Base-by-base conservation (phyloP, 768 basidiomycete species). In the Trametes maxima region DNA sequence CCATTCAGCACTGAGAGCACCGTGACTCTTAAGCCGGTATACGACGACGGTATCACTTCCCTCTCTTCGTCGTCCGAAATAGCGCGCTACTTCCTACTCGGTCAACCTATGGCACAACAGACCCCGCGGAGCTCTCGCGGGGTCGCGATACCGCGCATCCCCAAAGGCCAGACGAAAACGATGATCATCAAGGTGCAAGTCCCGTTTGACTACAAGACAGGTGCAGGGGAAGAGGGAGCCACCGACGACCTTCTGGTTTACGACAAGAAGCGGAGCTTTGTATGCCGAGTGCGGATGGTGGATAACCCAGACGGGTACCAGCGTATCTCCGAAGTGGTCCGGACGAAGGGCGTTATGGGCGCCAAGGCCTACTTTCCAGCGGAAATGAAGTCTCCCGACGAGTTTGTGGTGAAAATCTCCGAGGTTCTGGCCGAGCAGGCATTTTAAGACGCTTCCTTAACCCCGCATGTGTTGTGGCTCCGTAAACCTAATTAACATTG, bases 401-500 rank as follows among this genome's bases (percentile, higher is more conserved):
- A 80, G 65, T 63, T 86, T 47, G 73, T 82, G 2, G 76, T 87
- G 33, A 83, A 84, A 63, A 68, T 79, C 7, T 77, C 77, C 1
- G 82, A 86, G 54, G 75, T 81, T 5, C 68, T 85, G 57, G 83
- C 83, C 0, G 84, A 81, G 63, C 85, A 87, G 59, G 82, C 83
- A 0, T 85, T 85, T 59, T 84, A 37, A 65, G 8, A n/a, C 49
- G 21, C 17, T 1, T 16, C 17, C n/a, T 7, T 36, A n/a, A 33
- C 28, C 8, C 28, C 28, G 28, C 28, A 33, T 8, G 3, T 33
- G 4, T 8, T 33, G 28, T 33, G 8, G 28, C 28, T 33, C 28
- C 28, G 28, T 8, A 8, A 33, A 33, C 28, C 8, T 33, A 8
- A 33, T 33, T 33, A 8, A 3, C 28, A 33, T 33, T 33, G n/a